These are phyloP conservation scores for Porodaedalea pini DNA, from an alignment of 1,284 basidiomycete genomes.

Conservation along the genomic window DNA sequence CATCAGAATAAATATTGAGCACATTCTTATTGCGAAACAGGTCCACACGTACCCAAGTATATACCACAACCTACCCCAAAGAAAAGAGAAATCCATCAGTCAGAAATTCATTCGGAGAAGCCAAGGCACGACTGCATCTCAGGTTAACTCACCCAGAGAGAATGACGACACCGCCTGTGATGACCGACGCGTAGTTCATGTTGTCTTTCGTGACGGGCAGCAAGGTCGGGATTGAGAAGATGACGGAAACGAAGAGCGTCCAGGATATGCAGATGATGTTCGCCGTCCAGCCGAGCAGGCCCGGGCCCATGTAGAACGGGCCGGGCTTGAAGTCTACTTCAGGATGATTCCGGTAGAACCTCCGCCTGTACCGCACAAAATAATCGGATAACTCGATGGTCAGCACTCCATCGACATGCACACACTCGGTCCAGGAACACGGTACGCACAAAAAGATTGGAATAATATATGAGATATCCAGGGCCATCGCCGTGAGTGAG, in stretches of 20 bases:
- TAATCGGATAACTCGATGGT: too few species aligned
- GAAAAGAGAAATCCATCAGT: background rate
- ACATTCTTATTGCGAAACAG: too few species aligned
- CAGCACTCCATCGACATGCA: too few species aligned
- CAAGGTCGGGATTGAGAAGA: slow-evolving; percentile 71
- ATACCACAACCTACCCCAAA: slow-evolving; percentile 14
- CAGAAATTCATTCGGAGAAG: too few species aligned
- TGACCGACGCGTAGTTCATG: slow-evolving; percentile 74
- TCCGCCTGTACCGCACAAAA: slow-evolving; percentile 42
- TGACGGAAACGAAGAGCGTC: slow-evolving; percentile 66
- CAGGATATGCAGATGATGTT: slow-evolving; percentile 68
- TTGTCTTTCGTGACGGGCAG: slow-evolving; percentile 65
- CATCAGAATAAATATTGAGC: background rate
- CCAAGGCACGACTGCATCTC: background rate
- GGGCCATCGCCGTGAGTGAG: slow-evolving; percentile 70
- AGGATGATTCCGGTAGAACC: slow-evolving; percentile 74
- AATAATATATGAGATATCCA: slow-evolving; percentile 71
- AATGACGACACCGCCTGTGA: slow-evolving; percentile 36
- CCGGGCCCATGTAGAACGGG: slow-evolving; percentile 84
- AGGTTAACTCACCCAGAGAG: slow-evolving; percentile 32
- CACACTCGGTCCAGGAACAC: background rate
- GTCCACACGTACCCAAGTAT: slow-evolving; percentile 13
- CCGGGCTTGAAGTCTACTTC: slow-evolving; percentile 84
- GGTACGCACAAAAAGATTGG: slow-evolving; percentile 55
- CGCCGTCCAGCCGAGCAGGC: slow-evolving; percentile 58